Evolutionary conservation across 73 alveolate genomes (phyloP).

Genomic region (Halteria grandinella): DNA sequence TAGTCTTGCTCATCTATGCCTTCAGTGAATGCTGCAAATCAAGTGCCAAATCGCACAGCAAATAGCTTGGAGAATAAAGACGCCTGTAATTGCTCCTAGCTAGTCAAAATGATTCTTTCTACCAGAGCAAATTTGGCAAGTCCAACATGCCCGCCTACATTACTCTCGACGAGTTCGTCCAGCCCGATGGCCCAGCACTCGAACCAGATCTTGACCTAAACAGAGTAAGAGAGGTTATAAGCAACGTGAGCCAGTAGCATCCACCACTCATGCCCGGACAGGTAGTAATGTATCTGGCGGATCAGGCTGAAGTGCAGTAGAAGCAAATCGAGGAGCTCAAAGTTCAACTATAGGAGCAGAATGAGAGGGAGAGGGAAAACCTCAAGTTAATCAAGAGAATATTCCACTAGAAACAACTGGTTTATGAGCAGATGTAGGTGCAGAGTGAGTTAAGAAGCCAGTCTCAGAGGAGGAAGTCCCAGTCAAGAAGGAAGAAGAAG

Average conservation of each 20-base stretch:
- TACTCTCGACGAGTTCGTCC: conserved; percentile 7
- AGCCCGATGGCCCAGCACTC: neutral
- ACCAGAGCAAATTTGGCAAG: neutral
- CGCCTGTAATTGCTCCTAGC: too few species aligned
- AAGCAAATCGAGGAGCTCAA: conserved; percentile 18
- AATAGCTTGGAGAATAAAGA: neutral
- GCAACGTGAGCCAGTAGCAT: conserved; percentile 7
- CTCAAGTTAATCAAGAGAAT: conserved; percentile 13
- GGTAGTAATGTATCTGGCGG: conserved; percentile 7
- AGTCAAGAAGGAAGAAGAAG: conserved; percentile 13
- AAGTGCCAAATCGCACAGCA: neutral
- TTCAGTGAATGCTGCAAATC: conserved; percentile 37
- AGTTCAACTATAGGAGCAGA: conserved; percentile 2
- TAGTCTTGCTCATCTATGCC: conserved; percentile 11
- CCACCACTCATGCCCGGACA: conserved; percentile 40
- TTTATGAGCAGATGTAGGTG: conserved; percentile 14
- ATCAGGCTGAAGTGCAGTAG: neutral
- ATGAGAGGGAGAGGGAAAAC: conserved; percentile 10
- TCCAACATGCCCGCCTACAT: neutral
- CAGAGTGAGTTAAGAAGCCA: conserved; percentile 22
- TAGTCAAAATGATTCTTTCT: neutral
- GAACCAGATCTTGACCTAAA: conserved; percentile 37
- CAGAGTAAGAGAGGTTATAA: conserved; percentile 13
- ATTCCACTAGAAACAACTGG: conserved; percentile 24
- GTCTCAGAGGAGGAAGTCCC: neutral